A percentile compares a stretch with the other conserved stretches of the same genome.
Evolutionary conservation across 2,329 filamentous ascomycete genomes (phyloP).

Genomic region (Alternaria infectoria): DNA sequence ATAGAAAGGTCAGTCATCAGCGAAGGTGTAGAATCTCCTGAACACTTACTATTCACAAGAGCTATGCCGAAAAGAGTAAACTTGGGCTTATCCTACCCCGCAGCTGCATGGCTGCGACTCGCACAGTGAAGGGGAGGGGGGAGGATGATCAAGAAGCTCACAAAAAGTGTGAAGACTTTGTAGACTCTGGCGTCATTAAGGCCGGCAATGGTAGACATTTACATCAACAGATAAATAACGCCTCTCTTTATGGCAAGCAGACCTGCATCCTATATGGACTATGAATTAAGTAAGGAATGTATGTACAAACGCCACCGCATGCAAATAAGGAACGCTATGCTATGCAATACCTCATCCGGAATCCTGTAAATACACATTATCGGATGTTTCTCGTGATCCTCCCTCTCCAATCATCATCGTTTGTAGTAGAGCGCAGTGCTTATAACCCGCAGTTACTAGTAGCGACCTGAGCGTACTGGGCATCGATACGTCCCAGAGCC

Average conservation of each 20-base stretch:
- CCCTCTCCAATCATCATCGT: neutral
- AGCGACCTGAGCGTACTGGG: conserved; percentile 46
- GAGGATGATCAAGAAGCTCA: neutral
- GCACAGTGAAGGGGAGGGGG: neutral
- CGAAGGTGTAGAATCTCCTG: neutral
- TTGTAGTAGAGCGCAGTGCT: neutral
- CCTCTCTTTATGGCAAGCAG: neutral
- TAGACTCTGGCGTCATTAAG: neutral
- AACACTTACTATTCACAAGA: neutral
- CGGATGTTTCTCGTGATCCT: neutral
- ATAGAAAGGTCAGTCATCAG: neutral
- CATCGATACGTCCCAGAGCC: conserved; percentile 54
- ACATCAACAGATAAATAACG: neutral
- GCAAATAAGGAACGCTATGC: conserved; percentile 7
- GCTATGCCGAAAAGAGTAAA: too few species aligned
- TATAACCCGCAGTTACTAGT: conserved; percentile 45
- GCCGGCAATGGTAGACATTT: neutral
- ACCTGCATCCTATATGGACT: neutral
- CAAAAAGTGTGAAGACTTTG: neutral
- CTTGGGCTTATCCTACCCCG: neutral
- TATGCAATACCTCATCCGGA: conserved; percentile 1
- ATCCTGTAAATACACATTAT: conserved; percentile 12
- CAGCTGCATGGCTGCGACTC: neutral
- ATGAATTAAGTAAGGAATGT: conserved; percentile 18
- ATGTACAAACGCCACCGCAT: conserved; percentile 9